Conservation (phyloP, 2,329 filamentous ascomycete species). For the Sporothrix globosa region DNA sequence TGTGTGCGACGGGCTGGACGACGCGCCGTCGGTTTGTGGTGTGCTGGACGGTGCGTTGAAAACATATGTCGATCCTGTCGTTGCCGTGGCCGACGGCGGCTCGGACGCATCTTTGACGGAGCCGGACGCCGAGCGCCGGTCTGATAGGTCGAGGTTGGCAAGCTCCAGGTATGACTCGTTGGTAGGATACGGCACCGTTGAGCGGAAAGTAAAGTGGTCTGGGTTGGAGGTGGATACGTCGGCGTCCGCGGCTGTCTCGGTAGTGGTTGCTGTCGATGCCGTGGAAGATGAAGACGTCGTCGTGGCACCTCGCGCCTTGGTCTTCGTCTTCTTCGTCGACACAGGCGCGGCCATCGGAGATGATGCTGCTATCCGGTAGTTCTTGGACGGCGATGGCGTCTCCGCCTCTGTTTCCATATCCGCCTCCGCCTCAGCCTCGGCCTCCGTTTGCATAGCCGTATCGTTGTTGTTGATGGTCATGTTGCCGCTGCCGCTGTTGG, state of each 20-base stretch:
- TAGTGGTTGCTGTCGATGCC: constrained; percentile 27
- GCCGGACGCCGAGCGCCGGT: constrained; percentile 46
- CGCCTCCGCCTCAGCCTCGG: neutral
- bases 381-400: constrained; percentile 46
- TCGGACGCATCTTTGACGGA: constrained; percentile 27
- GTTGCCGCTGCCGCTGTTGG: neutral
- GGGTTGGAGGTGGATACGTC: constrained; percentile 58
- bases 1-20: constrained; percentile 23
- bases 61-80: constrained; percentile 17
- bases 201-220: constrained; percentile 71
- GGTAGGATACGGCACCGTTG: constrained; percentile 62
- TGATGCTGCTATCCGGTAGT: constrained; percentile 39
- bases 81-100: neutral
- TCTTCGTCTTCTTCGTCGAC: neutral
- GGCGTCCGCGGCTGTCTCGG: constrained; percentile 19
- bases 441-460: constrained; percentile 13
- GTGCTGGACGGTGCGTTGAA: constrained; percentile 31
- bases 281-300: constrained; percentile 33
- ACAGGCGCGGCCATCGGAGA: constrained; percentile 33
- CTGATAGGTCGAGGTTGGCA: constrained; percentile 63
- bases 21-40: constrained; percentile 28
- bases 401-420: constrained; percentile 39
- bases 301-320: constrained; percentile 5
- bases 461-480: neutral
- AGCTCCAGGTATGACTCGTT: constrained; percentile 60